Evolutionary conservation across 306 rosid genomes (phyloP), one percentile per base, ranked within the genome.

Genomic region (Coriaria nepalensis): DNA sequence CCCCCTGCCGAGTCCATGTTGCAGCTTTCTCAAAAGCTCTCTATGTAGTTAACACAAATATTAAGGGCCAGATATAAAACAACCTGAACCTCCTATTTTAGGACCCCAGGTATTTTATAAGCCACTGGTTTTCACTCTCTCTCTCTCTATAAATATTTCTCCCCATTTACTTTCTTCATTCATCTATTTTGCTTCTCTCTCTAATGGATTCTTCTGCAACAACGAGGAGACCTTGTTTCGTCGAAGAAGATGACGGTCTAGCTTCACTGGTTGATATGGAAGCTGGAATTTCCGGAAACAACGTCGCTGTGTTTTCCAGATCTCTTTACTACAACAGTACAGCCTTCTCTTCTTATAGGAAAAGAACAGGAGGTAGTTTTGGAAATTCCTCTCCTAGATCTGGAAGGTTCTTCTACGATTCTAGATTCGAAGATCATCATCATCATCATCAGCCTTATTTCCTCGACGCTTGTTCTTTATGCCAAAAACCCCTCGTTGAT

Each of bases 381-480:
- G 29, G 29, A 20, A 20, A 20, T 45, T 64, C 54, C 7, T 71
- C 83, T 2, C 67, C 80, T 4, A 78, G 93, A 78, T 65, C 93
- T 47, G 80, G 74, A n/a, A 56, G 93, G 52, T 78, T 78, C 63
- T 78, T 78, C 63, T 78, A 71, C 13, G 93, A 78, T 48, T 61
- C 78, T 4, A 80, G 90, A 77, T 81, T 80, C 10, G 93, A 83
- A 60, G 93, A 84, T 45, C 83, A 64, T 12, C 83, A 54, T 20
- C 83, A 54, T 20, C 29, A 20, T 20, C 29, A 3, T 20, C 29
- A 20, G 35, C 90, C 93, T 33, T 81, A 84, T 57, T 88, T 88
- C 64, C 70, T 88, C 20, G 66, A 83, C 32, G 57, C 93, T 32
- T 88, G 96, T 65, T 81, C 60, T 34, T 82, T 66, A 39, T 88